Conservation (phyloP, 352 stramenopile genomes). For the Pythium phragmiticola region DNA sequence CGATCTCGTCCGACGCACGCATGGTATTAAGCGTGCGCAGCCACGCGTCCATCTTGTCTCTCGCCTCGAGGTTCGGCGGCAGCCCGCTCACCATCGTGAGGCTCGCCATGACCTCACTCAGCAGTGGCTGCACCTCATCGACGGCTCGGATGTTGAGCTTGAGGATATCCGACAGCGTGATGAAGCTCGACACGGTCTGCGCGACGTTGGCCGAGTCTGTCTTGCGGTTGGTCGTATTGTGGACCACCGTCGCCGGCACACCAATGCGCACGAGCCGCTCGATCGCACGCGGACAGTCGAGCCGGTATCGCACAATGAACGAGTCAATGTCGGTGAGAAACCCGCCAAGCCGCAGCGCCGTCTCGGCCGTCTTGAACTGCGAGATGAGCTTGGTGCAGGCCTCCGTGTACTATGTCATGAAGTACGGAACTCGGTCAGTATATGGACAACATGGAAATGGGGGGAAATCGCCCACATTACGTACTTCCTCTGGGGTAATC, state of each 20-base stretch:
- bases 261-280: slow-evolving; percentile 94
- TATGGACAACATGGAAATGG: not conserved
- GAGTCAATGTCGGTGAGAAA: slow-evolving; percentile 65
- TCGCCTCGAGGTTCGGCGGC: slow-evolving; percentile 92
- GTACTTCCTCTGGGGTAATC: slow-evolving; percentile 90
- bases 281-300: slow-evolving; percentile 95
- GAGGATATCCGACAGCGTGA: slow-evolving; percentile 98
- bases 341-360: slow-evolving; percentile 79
- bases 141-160: slow-evolving; percentile 97
- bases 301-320: slow-evolving; percentile 95
- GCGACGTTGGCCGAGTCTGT: slow-evolving; percentile 90
- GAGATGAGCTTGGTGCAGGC: slow-evolving; percentile 97
- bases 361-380: slow-evolving; percentile 97
- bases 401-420: slow-evolving; percentile 86
- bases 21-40: slow-evolving; percentile 95
- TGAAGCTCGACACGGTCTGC: slow-evolving; percentile 97
- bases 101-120: slow-evolving; percentile 96
- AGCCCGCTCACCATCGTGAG: slow-evolving; percentile 94
- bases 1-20: slow-evolving; percentile 94
- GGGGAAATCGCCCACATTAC: not conserved
- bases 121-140: slow-evolving; percentile 96
- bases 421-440: not conserved
- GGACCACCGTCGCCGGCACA: slow-evolving; percentile 91
- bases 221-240: slow-evolving; percentile 79
- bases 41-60: slow-evolving; percentile 94